Conservation (phyloP, 164 flowering plant species). For the Echeveria elegans region DNA sequence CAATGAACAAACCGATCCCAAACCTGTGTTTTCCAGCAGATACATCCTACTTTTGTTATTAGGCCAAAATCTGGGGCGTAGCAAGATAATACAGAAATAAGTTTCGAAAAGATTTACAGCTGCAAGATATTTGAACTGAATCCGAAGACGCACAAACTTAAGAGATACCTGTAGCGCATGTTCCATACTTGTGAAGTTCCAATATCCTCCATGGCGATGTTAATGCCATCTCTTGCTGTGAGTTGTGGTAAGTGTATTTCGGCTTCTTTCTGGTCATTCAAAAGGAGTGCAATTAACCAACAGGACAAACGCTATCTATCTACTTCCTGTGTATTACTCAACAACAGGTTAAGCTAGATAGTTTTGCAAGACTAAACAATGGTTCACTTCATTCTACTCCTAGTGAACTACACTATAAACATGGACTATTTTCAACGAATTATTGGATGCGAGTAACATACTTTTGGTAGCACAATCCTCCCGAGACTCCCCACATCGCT, state of each 20-base stretch:
- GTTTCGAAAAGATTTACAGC: neutral
- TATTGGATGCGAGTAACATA: conserved; percentile 14
- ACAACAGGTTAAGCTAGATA: neutral
- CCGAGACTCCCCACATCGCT: conserved; percentile 99
- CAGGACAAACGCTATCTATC: neutral
- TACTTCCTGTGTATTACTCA: neutral
- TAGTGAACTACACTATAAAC: too few species aligned
- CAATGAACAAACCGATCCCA: neutral
- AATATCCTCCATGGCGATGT: conserved; percentile 91
- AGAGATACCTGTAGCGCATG: conserved; percentile 87
- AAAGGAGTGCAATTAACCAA: neutral
- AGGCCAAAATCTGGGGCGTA: conserved; percentile 87
- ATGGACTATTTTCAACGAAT: too few species aligned
- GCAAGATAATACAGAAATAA: conserved; percentile 6
- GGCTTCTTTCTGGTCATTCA: conserved; percentile 72
- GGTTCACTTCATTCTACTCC: too few species aligned
- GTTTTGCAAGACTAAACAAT: too few species aligned
- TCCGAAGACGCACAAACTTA: neutral
- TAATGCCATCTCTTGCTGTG: conserved; percentile 91
- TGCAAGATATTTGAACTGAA: neutral
- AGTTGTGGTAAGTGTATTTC: conserved; percentile 88
- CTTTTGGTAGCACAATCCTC: conserved; percentile 96
- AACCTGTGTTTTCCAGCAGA: conserved; percentile 94
- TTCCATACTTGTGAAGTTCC: conserved; percentile 95
- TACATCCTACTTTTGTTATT: conserved; percentile 99